Base-by-base conservation (phyloP, 2,329 filamentous ascomycete genomes). In the Aspergillus brasiliensis region DNA sequence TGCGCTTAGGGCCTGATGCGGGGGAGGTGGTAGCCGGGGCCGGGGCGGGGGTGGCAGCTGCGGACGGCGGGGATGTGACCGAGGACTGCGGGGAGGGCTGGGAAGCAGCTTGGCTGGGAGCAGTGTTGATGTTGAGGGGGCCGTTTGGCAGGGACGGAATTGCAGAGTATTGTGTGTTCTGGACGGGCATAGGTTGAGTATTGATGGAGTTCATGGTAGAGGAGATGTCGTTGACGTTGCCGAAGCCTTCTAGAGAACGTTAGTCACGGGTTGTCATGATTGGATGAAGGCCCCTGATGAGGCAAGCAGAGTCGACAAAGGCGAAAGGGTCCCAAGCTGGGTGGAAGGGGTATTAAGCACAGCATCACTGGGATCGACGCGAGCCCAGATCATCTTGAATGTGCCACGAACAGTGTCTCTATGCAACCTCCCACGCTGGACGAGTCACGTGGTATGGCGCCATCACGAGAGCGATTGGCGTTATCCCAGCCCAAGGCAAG, bases 381-480 rank as follows among this genome's bases (percentile, higher is more conserved):
- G 23, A 48, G 46, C 23, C 46, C 46, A 49, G 46, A 49, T 19
- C 27, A 13, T 25, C 13, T 17, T 19, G 38, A 19, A 17, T 34
- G 27, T 28, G 46, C 46, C 46, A 49, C 46, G 25, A 38, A 25
- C 7, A 31, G 21, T 23, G 52, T 3, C 19, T 44, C 27, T 34
- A 23, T 55, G 52, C 52, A 58, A 23, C 49, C 19, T 31, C 17
- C 40, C 27, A 53, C 42, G 15, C 5, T 25, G 6, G 17, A 40
- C 17, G 25, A n/a, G 61, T 76, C 73, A 76, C 73, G 73, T 75
- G 73, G 52, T 63, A 72, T 75, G 66, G 69, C 71, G 72, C 67
- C 66, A 76, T 73, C 67, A 51, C 54, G 62, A 65, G 60, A 61
- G 55, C 51, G 10, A 38, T 51, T 71, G 66, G 66, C 73, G 68